Conservation (phyloP, 169 alveolate genomes). For the Ichthyophthirius multifiliis region DNA sequence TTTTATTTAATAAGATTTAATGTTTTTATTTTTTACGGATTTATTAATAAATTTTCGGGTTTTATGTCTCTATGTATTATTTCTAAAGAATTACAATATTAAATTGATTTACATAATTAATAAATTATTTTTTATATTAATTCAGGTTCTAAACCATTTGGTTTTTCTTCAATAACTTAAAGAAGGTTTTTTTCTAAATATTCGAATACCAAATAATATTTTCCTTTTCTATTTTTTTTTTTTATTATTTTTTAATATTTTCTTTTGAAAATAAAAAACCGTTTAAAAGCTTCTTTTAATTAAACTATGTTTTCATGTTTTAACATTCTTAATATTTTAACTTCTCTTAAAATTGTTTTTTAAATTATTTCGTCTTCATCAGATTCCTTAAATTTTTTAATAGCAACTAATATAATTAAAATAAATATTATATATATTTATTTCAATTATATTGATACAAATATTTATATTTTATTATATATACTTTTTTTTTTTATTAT, state of each 20-base stretch:
- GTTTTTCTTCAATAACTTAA: constrained; percentile 84
- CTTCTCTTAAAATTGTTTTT: constrained; percentile 86
- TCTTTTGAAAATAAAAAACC: constrained; percentile 31
- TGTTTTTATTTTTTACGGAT: background rate
- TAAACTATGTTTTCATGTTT: constrained; percentile 81
- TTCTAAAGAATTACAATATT: constrained; percentile 84
- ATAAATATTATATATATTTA: too few relatives aligned
- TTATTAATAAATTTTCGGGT: constrained; percentile 89
- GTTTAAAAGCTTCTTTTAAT: constrained; percentile 83
- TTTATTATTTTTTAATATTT: background rate
- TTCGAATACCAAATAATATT: constrained; percentile 81
- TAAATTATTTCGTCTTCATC: constrained; percentile 83
- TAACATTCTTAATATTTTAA: constrained; percentile 74
- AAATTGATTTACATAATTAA: constrained; percentile 88
- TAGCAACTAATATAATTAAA: constrained; percentile 52
- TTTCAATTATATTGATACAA: too few relatives aligned
- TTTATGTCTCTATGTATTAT: constrained; percentile 92
- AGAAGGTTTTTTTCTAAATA: constrained; percentile 77
- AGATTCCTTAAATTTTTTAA: constrained; percentile 76
- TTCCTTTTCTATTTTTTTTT: constrained; percentile 59
- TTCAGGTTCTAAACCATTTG: constrained; percentile 87
- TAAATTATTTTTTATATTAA: constrained; percentile 82
- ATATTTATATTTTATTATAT: too few relatives aligned
- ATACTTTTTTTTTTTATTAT: too few relatives aligned
- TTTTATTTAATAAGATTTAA: background rate